Percentiles rank a stretch among this genome's conserved stretches.
Evolutionary conservation across 2,329 filamentous ascomycete species (phyloP).

Genomic region (Xylaria sp.): DNA sequence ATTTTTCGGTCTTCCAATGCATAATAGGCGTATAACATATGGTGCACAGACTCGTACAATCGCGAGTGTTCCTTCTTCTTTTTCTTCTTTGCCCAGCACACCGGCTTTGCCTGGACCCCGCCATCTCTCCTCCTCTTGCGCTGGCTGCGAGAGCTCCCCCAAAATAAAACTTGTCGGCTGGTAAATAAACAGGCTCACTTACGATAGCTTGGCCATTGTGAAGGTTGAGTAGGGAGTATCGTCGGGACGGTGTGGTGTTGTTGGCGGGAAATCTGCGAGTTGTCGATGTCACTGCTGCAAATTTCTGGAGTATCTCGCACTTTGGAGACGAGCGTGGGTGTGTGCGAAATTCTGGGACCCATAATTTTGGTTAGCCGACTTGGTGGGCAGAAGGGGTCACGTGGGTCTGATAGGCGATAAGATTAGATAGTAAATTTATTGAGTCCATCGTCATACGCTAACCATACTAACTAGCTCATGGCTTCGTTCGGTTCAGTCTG

Average conservation of each 20-base stretch:
- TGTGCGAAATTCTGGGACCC: constrained; percentile 32
- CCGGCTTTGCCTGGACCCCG: constrained; percentile 17
- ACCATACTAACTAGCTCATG: background rate
- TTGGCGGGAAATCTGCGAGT: constrained; percentile 22
- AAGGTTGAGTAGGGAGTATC: constrained; percentile 35
- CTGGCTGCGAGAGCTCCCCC: background rate
- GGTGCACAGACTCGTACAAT: background rate
- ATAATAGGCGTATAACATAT: background rate
- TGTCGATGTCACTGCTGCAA: constrained; percentile 34
- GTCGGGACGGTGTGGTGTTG: constrained; percentile 35
- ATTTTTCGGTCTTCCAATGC: background rate
- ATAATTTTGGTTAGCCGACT: constrained; percentile 34
- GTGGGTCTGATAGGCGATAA: constrained; percentile 30
- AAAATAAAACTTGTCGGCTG: background rate
- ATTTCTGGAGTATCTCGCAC: constrained; percentile 22
- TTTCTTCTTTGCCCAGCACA: constrained; percentile 3
- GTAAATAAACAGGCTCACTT: constrained; percentile 38
- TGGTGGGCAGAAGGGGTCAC: constrained; percentile 26
- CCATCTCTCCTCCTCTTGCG: constrained; percentile 28
- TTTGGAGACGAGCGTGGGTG: constrained; percentile 18
- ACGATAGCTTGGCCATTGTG: constrained; percentile 48
- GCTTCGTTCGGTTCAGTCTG: too few relatives aligned
- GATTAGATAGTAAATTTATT: constrained; percentile 18
- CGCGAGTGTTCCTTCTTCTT: background rate
- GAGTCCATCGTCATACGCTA: background rate